Percentiles rank a stretch among this genome's conserved stretches.
phyloP scores from a whole-genome alignment of 805 yeast species.

The Yarrowia divulgata region DNA sequence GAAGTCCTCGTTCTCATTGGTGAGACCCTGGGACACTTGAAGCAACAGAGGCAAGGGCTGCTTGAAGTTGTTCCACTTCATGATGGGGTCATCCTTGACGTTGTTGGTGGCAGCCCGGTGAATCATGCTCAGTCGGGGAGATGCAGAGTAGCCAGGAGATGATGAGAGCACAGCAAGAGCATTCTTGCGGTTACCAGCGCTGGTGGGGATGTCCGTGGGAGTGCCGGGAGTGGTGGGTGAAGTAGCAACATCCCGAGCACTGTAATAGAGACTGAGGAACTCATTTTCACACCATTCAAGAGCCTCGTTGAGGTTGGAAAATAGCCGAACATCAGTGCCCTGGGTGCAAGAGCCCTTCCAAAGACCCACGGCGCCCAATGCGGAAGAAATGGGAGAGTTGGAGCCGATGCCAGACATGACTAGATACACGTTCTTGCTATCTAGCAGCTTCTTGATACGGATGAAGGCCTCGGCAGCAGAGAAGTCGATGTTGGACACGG shows the following conservation, averaged over 20 bases:
- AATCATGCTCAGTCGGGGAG: conserved; percentile 47
- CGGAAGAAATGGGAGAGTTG: conserved; percentile 68
- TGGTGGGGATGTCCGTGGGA: conserved; percentile 12
- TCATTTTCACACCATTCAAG: conserved; percentile 97
- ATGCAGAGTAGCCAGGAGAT: conserved; percentile 43
- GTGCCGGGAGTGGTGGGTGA: conserved; percentile 15
- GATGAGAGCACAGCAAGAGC: conserved; percentile 7
- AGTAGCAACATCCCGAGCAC: conserved; percentile 46
- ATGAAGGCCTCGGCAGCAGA: conserved; percentile 96
- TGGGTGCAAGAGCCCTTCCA: conserved; percentile 59
- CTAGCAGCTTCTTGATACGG: conserved; percentile 78
- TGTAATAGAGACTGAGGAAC: conserved; percentile 70
- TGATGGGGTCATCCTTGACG: conserved; percentile 47
- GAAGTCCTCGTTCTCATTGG: conserved; percentile 58
- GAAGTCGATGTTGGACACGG: conserved; percentile 81
- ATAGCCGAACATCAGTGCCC: conserved; percentile 61
- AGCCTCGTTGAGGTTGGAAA: conserved; percentile 81
- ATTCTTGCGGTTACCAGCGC: conserved; percentile 10
- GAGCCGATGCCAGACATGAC: conserved; percentile 79
- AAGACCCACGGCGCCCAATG: conserved; percentile 83
- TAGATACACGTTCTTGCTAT: conserved; percentile 71
- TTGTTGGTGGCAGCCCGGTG: conserved; percentile 50
- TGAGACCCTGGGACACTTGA: conserved; percentile 64
- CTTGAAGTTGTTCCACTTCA: conserved; percentile 50
- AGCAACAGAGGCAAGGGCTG: conserved; percentile 71